Evolutionary conservation across 2,329 filamentous ascomycete species (phyloP), one percentile per base, ranked within the genome.

Genomic region (Colletotrichum spaethianum): DNA sequence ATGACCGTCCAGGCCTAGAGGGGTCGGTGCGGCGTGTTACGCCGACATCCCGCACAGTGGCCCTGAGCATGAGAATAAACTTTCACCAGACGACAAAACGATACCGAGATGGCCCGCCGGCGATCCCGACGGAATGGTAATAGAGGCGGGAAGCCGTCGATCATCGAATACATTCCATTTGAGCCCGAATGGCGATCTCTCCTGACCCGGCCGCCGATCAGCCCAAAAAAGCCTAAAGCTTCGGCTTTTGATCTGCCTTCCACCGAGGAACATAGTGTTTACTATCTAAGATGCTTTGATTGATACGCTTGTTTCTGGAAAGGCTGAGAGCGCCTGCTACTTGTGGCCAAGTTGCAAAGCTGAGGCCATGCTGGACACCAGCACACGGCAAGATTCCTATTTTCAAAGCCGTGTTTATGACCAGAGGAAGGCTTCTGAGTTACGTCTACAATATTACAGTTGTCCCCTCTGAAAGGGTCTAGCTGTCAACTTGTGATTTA

Each of bases 141-240:
- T 14, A 23, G 23, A 26, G 33, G 14, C 64, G 64, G 68, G 56
- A 63, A 68, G 26, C 48, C 50, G 64, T 52, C 57, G 64, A 71
- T 71, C 68, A 68, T 68, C 28, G 50, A 31, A 63, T 28, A 31
- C 38, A 55, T 46, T 70, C 55, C 38, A 53, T 36, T 53, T 42
- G 40, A 16, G 42, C 33, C 57, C 68, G 42, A 33, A 16, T 2
- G n/a, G 1, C 42, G 2, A 44, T 62, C 42, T 40, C 46, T 42
- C 31, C 50, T 18, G 26, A 12, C 66, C 23, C 23, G 11, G 20
- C 42, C 33, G 26, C 33, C n/a, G 4, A 31, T 8, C 26, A 23
- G n/a, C 1, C 36, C 18, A 23, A 20, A 16, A 40, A 63, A 4
- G 11, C 26, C 20, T 6, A 31, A 14, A 2, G 16, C 42, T 42